These are phyloP conservation scores for Phytopythium chamaehyphon DNA, from an alignment of 352 stramenopile genomes.

Conservation along the genomic window DNA sequence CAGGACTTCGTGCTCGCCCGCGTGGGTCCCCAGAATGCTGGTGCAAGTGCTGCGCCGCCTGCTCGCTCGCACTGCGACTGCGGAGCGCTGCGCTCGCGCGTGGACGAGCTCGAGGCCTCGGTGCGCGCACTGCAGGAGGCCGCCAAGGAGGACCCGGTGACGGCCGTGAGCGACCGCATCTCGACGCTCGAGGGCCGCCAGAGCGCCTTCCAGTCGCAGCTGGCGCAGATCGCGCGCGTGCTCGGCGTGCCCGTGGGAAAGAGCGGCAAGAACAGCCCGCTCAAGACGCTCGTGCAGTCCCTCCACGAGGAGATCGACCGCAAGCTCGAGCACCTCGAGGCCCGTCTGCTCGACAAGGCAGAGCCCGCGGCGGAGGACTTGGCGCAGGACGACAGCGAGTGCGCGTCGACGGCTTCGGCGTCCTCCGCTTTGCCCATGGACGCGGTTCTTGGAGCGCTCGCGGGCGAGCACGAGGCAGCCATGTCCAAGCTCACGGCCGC, in stretches of 20 bases:
- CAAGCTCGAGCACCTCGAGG: constrained; percentile 47
- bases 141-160: constrained; percentile 27
- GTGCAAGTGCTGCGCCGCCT: constrained; percentile 9
- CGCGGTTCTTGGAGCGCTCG: constrained; percentile 45
- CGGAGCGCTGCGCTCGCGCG: constrained; percentile 32
- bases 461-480: constrained; percentile 65
- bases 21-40: constrained; percentile 23
- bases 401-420: no score
- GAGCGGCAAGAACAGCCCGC: constrained; percentile 56
- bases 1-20: constrained; percentile 46
- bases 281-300: constrained; percentile 73
- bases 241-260: constrained; percentile 62
- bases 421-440: constrained; percentile 32
- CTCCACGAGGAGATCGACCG: constrained; percentile 68
- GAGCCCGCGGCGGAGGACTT: constrained; percentile 19
- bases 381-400: no score
- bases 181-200: constrained; percentile 63
- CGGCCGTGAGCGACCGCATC: constrained; percentile 62
- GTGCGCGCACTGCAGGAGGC: constrained; percentile 47
- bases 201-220: constrained; percentile 67
- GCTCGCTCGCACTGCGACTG: constrained; percentile 25
- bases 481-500: constrained; percentile 60
- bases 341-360: background rate
- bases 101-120: constrained; percentile 49
- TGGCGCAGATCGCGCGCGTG: constrained; percentile 58